phyloP scores from a whole-genome alignment of 805 yeast genomes.

The Priceomyces fermenticarens region DNA sequence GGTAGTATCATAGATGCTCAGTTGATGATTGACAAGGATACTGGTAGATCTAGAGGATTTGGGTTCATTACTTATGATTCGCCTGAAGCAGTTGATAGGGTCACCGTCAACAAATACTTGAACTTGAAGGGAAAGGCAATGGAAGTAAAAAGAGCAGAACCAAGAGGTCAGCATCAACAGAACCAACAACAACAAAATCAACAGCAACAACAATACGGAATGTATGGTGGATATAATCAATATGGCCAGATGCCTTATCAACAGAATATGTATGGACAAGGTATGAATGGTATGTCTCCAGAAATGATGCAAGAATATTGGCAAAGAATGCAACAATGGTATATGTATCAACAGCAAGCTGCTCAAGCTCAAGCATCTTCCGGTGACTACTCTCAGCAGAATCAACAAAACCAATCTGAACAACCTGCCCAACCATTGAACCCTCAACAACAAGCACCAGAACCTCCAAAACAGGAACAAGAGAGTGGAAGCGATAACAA shows the following conservation, averaged over 20 bases:
- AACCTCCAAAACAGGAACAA: constrained; percentile 8
- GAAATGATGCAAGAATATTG: constrained; percentile 65
- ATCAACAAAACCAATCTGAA: constrained; percentile 14
- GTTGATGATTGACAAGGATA: constrained; percentile 94
- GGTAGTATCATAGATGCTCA: constrained; percentile 95
- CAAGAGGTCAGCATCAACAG: constrained; percentile 64
- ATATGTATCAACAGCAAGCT: constrained; percentile 56
- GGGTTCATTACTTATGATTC: constrained; percentile 96
- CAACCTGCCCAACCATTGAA: constrained; percentile 41
- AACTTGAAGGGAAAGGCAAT: constrained; percentile 81
- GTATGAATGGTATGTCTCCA: constrained; percentile 34
- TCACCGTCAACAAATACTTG: constrained; percentile 76
- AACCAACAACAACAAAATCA: constrained; percentile 33
- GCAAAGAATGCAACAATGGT: constrained; percentile 65
- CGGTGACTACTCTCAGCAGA: constrained; percentile 17
- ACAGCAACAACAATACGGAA: constrained; percentile 21
- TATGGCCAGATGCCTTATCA: constrained; percentile 17
- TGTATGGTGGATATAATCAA: constrained; percentile 18
- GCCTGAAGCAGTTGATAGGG: constrained; percentile 89
- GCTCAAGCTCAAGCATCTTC: constrained; percentile 20
- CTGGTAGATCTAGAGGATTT: constrained; percentile 95
- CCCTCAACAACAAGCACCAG: constrained; percentile 28
- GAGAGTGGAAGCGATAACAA: constrained; percentile 8
- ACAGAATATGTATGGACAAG: constrained; percentile 19
- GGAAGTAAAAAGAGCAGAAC: constrained; percentile 83